Base-by-base conservation (phyloP, 495 filamentous ascomycete genomes). In the Pseudoneurospora amorphoporcata region DNA sequence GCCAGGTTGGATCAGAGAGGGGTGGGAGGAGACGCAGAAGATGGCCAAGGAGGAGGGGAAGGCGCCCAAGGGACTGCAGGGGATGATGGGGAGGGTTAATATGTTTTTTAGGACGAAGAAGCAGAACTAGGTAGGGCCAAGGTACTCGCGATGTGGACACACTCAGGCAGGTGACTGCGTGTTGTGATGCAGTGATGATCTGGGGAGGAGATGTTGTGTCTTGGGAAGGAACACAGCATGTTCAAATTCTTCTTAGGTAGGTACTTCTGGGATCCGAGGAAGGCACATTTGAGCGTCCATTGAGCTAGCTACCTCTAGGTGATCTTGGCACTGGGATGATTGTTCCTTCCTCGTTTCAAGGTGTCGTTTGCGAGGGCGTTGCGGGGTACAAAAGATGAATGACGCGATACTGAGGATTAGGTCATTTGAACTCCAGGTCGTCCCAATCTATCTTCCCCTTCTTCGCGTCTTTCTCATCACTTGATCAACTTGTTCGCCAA, bases 1-100 rank as follows among this genome's bases (percentile, higher is more conserved):
- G 73, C 95, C 95, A 14, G 89, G 86, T 3, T 99, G 95, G 95
- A 98, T 99, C 76, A 87, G 86, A 74, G 83, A 84, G 29, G 88
- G 90, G 29, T 65, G 53, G 53, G 53, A 65, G 14, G 53, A 32
- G 53, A 65, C 53, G 53, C 53, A 65, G 53, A 65, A 6, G 29
- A 9, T 35, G 53, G 29, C 29, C 2, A 65, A 65, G 37, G 78
- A 92, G 79, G 78, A 80, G 61, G 85, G 81, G 8, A 82, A 80
- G 38, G 80, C 82, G 43, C 79, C 80, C 69, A 86, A 81, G 77
- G 84, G 83, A 39, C 78, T 88, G 75, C 81, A 80, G 45, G 85
- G 84, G 74, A 81, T 90, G 76, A 87, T 87, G 86, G 84, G 83
- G 16, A 81, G 81, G 61, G 78, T 90, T 74, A 83, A 85, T 69